Percentiles rank a stretch among this genome's conserved stretches.
Conservation (phyloP, 1,284 basidiomycete genomes). For the Puccinia triticina region DNA sequence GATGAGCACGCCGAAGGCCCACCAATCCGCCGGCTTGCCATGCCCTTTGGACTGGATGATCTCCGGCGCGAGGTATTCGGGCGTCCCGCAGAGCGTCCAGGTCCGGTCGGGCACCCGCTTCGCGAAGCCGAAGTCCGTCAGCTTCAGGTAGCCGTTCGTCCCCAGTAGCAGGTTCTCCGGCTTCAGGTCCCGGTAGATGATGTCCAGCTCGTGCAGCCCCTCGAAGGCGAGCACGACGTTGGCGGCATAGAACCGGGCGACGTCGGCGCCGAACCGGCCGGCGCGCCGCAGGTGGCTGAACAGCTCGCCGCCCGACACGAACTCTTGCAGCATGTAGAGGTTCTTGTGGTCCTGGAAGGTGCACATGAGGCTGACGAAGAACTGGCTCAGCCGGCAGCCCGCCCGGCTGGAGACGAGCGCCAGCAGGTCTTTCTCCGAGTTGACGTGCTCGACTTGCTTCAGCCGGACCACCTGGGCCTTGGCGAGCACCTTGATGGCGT, state of each 20-base stretch:
- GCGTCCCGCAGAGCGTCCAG: constrained; percentile 56
- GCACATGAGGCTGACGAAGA: constrained; percentile 29
- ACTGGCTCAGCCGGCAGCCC: background rate
- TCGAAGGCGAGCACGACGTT: constrained; percentile 26
- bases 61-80: constrained; percentile 57
- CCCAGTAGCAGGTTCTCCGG: constrained; percentile 36
- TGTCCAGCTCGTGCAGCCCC: background rate
- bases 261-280: constrained; percentile 53
- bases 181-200: constrained; percentile 48
- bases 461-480: constrained; percentile 65
- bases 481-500: constrained; percentile 63
- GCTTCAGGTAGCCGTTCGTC: constrained; percentile 21
- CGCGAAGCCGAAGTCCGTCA: constrained; percentile 43
- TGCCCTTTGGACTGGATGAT: constrained; percentile 63
- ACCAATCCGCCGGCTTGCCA: constrained; percentile 65
- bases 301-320: constrained; percentile 56
- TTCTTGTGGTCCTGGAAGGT: constrained; percentile 63
- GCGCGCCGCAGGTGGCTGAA: constrained; percentile 54
- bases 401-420: background rate
- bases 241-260: constrained; percentile 19
- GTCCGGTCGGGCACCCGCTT: background rate
- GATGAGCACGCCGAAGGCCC: constrained; percentile 64
- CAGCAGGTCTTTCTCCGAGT: constrained; percentile 65
- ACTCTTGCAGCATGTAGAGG: constrained; percentile 64
- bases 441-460: constrained; percentile 67